A percentile compares a stretch with the other conserved stretches of the same genome.
phyloP scores from a whole-genome alignment of 345 rosid species.

The Tarenaya hassleriana region DNA sequence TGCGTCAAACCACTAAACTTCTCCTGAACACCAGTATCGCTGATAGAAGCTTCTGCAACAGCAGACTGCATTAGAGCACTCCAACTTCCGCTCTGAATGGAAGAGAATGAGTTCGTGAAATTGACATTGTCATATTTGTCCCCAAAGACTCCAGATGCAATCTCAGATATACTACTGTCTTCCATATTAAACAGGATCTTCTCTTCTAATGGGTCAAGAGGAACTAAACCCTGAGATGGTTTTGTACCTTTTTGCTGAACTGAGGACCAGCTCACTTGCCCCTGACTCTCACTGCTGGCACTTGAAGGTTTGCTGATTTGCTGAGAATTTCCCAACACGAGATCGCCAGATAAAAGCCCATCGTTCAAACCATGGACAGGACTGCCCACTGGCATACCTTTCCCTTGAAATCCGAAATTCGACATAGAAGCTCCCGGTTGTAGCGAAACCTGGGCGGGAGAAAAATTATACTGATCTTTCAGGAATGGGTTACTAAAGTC shows the following conservation, averaged over 20 bases:
- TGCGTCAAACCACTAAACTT: conserved; percentile 69
- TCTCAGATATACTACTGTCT: conserved; percentile 37
- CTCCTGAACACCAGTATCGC: conserved; percentile 55
- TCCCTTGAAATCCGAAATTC: conserved; percentile 37
- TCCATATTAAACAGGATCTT: conserved; percentile 66
- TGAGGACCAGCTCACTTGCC: conserved; percentile 35
- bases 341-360: conserved; percentile 28
- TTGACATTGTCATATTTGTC: conserved; percentile 35
- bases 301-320: conserved; percentile 29
- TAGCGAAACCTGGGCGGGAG: conserved; percentile 10
- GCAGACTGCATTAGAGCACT: conserved; percentile 96
- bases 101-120: conserved; percentile 35
- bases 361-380: conserved; percentile 31
- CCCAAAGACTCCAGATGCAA: conserved; percentile 42
- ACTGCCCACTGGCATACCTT: conserved; percentile 33
- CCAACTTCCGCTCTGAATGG: conserved; percentile 85
- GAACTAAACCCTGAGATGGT: conserved; percentile 39
- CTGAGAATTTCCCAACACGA: conserved; percentile 26
- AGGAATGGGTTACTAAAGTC: conserved; percentile 29
- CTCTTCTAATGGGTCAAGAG: conserved; percentile 80
- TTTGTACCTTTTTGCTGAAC: conserved; percentile 35
- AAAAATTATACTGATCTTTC: conserved; percentile 28
- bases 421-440: conserved; percentile 32
- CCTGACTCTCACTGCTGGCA: conserved; percentile 36
- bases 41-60: conserved; percentile 76